These are phyloP conservation scores for Gigaspora rosea DNA, from an alignment of 192 early-diverging fungal species.

Conservation along the genomic window DNA sequence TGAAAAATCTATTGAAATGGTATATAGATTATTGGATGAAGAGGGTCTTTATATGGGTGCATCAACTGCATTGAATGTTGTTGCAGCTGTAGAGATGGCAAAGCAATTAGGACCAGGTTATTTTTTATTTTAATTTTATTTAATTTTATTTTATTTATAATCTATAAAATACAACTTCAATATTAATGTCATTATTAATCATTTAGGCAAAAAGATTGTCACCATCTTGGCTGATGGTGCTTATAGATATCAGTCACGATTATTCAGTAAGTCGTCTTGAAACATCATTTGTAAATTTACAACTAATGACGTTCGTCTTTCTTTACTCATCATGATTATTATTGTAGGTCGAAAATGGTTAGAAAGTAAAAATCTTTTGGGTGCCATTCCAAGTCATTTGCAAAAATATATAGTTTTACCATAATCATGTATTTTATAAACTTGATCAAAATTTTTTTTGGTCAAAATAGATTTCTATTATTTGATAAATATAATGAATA, in stretches of 20 bases:
- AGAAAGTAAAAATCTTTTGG: constrained; percentile 77
- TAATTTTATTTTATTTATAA: neutral
- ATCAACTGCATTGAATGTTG: constrained; percentile 90
- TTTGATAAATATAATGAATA: no score
- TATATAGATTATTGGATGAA: constrained; percentile 88
- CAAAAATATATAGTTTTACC: constrained; percentile 81
- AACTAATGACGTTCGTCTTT: neutral
- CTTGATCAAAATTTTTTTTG: no score
- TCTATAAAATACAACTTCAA: neutral
- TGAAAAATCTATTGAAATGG: constrained; percentile 78
- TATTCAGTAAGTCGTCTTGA: constrained; percentile 68
- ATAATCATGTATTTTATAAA: constrained; percentile 26
- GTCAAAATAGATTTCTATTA: no score
- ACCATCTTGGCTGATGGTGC: constrained; percentile 92
- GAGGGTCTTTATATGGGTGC: constrained; percentile 95
- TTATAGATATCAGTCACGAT: constrained; percentile 77
- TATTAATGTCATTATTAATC: neutral
- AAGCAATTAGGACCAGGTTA: constrained; percentile 77
- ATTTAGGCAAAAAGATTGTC: constrained; percentile 65
- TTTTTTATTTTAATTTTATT: neutral
- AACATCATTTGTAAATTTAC: neutral
- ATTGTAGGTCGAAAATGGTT: constrained; percentile 72
- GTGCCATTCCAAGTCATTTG: constrained; percentile 81
- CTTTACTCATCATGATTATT: neutral
- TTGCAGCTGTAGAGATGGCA: constrained; percentile 89